Percentiles rank a stretch among this genome's conserved stretches.
phyloP scores from a whole-genome alignment of 2,329 filamentous ascomycete genomes.

The Dendrostoma leiphaemia region DNA sequence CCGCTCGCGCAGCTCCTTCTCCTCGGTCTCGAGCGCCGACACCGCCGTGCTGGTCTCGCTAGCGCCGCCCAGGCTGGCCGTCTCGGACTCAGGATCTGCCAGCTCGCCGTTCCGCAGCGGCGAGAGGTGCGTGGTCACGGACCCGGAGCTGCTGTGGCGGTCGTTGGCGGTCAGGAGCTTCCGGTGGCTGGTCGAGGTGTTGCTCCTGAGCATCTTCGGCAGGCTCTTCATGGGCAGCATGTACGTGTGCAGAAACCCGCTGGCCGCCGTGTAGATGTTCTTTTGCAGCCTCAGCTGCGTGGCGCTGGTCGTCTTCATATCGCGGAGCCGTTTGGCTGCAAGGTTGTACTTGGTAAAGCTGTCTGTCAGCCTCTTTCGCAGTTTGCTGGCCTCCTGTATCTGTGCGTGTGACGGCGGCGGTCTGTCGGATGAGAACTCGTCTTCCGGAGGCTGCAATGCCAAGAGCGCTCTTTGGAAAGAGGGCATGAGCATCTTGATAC shows the following conservation, averaged over 20 bases:
- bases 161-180: conserved; percentile 25
- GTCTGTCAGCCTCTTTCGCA: conserved; percentile 85
- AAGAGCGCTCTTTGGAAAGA: conserved; percentile 77
- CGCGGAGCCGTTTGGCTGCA: conserved; percentile 76
- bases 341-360: conserved; percentile 85
- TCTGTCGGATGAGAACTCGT: conserved; percentile 31
- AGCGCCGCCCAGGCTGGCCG: conserved; percentile 42
- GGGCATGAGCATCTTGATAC: conserved; percentile 78
- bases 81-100: conserved; percentile 38
- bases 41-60: conserved; percentile 53
- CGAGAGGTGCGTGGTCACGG: conserved; percentile 25
- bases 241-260: conserved; percentile 80
- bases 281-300: conserved; percentile 76
- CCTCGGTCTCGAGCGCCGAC: conserved; percentile 71
- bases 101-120: conserved; percentile 49
- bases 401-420: conserved; percentile 59
- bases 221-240: conserved; percentile 84
- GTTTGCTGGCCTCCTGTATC: conserved; percentile 81
- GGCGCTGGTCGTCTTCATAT: conserved; percentile 69
- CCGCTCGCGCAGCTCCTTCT: conserved; percentile 76
- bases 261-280: conserved; percentile 79
- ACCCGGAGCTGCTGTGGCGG: conserved; percentile 12
- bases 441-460: conserved; percentile 60
- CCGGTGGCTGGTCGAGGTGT: conserved; percentile 28
- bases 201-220: conserved; percentile 58